Evolutionary conservation across 1,139 yeast genomes (phyloP), one percentile per base, ranked within the genome.

Genomic region (Candida dubliniensis): DNA sequence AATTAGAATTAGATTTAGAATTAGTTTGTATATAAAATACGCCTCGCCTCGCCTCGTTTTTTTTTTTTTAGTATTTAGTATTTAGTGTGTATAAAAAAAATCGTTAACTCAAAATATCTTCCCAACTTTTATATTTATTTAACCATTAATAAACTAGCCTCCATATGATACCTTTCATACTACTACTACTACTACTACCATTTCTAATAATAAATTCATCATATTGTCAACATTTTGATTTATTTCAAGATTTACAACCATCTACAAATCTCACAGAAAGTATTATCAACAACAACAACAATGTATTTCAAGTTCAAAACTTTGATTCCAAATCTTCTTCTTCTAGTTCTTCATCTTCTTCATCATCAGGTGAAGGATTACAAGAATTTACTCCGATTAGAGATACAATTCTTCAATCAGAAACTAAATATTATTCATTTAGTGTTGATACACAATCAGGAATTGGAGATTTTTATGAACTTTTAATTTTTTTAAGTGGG

Each of bases 401-500:
- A 24, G 70, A 69, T 46, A 53, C 63, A 11, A 74, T 77, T 8
- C 48, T 52, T 4, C 73, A 69, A 48, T 64, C 75, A 33, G 65
- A 70, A 33, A 63, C 67, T 3, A 77, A 76, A 47, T 64, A 62
- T 44, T 78, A 69, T 50, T 67, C 75, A 11, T 78, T 76, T 53
- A 59, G 57, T 40, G 77, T 78, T 41, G 74, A 77, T 49, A 67
- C 76, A 1, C 59, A 76, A 8, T 55, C 66, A 5, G 81, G 80
- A 2, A 44, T 76, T 18, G 79, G 81, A 2, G 72, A 69, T 42
- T 67, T 65, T 47, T 80, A 76, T 56, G 79, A 82, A 55, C 67
- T 76, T 41, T 65, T 82, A 53, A 69, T 82, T 42, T 82, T 81
- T 50, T 51, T 83, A 5, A 77, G 85, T 15, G 88, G 86, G 1